phyloP scores from a whole-genome alignment of 768 basidiomycete species.

The Tylopilus vinaceipallidus region DNA sequence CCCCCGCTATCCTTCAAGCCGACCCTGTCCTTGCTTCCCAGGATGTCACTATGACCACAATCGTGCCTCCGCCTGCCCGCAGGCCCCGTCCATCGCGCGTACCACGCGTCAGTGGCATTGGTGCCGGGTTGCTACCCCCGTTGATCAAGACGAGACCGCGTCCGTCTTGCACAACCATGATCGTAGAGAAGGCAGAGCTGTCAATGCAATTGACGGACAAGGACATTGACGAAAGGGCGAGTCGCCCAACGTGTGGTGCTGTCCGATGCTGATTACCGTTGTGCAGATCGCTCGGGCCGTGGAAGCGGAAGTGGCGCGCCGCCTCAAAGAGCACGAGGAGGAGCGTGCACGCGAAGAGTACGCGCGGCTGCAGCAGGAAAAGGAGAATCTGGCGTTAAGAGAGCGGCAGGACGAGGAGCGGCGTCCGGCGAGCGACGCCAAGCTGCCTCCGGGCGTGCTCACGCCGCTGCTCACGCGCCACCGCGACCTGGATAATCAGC shows the following conservation, averaged over 20 bases:
- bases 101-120: slow-evolving; percentile 32
- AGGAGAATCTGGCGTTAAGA: slow-evolving; percentile 21
- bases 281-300: slow-evolving; percentile 69
- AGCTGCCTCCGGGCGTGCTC: slow-evolving; percentile 41
- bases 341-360: slow-evolving; percentile 34
- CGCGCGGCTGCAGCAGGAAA: slow-evolving; percentile 22
- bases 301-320: slow-evolving; percentile 68
- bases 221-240: slow-evolving; percentile 73
- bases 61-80: slow-evolving; percentile 17
- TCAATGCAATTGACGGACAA: slow-evolving; percentile 49
- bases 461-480: slow-evolving; percentile 64
- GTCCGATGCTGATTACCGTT: neutral
- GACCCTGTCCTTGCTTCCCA: slow-evolving; percentile 31
- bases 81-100: slow-evolving; percentile 33
- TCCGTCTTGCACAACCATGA: slow-evolving; percentile 12
- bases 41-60: slow-evolving; percentile 6
- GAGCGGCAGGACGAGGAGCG: slow-evolving; percentile 16
- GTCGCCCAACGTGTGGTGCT: neutral
- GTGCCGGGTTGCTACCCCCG: slow-evolving; percentile 23
- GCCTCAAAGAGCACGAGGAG: slow-evolving; percentile 51
- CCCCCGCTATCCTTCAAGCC: slow-evolving; percentile 45
- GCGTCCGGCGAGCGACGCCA: slow-evolving; percentile 10
- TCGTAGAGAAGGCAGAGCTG: slow-evolving; percentile 15
- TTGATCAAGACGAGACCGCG: slow-evolving; percentile 21
- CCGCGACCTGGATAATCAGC: slow-evolving; percentile 66